Base-by-base conservation (phyloP, 768 basidiomycete species). In the Termitomyces sp. region DNA sequence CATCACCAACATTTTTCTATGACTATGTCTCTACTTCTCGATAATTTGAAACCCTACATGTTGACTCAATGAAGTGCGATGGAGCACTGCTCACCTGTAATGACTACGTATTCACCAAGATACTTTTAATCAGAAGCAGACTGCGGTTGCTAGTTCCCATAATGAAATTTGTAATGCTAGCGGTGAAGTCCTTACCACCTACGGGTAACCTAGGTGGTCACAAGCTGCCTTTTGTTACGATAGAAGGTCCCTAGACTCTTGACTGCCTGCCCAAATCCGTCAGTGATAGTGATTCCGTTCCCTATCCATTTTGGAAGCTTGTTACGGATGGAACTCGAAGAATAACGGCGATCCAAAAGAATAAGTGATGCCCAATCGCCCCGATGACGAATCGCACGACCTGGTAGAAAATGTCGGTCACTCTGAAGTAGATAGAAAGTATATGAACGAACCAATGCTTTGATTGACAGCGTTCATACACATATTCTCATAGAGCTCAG, bases 381-480 rank as follows among this genome's bases (percentile, higher is more conserved):
- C 28, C 82, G 81, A 68, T 98, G 95, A 42, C 96, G 85, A 57
- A 98, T 96, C 4, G 95, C 95, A 48, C 96, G 85, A 32, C 94
- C 94, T 97, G 55, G 12, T 30, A 34, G 45, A 52, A 27, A 45
- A 44, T 7, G 10, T 52, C 1, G 44, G 25, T 17, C 17, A 39
- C 8, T 25, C 16, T 35, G 32, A 9, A 56, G 41, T 35, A 35
- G 47, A 43, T 39, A 27, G 27, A 45, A 16, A 2, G 42, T 41
- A 21, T 30, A 6, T 39, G 27, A 30, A 69, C 86, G 55, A 48
- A 91, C 95, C 96, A 59, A 99, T 97, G 55, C 91, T 93, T 68
- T 99, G 96, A 70, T 99, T 99, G 52, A 99, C 94, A 0, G 94
- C 91, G 61, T 87, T 89, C 88, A 91, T 91, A 64, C 90, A 91